Evolutionary conservation across 2,329 filamentous ascomycete species (phyloP).

Genomic region (Fragosphaeria purpurea): DNA sequence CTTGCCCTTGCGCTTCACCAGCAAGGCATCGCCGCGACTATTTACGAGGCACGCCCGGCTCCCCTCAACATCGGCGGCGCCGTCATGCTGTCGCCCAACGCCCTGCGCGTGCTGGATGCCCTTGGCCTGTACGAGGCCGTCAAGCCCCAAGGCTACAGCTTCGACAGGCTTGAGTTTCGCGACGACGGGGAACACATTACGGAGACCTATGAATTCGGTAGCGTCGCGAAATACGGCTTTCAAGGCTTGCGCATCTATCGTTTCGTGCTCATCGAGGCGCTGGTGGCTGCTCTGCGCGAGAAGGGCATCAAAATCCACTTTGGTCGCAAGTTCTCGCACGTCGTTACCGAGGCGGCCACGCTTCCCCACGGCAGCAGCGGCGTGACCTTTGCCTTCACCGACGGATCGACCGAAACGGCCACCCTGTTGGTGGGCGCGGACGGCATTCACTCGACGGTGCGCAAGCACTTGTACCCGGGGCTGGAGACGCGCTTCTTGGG

Average conservation of each 20-base stretch:
- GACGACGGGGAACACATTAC: constrained; percentile 22
- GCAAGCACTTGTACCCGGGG: constrained; percentile 37
- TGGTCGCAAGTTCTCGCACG: constrained; percentile 34
- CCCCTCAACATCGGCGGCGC: constrained; percentile 41
- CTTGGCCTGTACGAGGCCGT: constrained; percentile 39
- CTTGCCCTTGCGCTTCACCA: constrained; percentile 45
- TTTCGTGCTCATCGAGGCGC: constrained; percentile 37
- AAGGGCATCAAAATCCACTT: constrained; percentile 33
- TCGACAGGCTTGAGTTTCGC: constrained; percentile 38
- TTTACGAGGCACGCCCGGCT: constrained; percentile 40
- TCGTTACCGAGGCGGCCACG: constrained; percentile 28
- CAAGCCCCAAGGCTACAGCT: constrained; percentile 35
- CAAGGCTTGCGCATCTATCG: constrained; percentile 44
- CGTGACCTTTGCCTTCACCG: constrained; percentile 37
- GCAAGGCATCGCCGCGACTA: constrained; percentile 35
- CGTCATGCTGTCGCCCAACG: constrained; percentile 51
- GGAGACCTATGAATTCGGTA: constrained; percentile 38
- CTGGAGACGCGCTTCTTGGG: constrained; percentile 40
- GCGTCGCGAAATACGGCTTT: constrained; percentile 39
- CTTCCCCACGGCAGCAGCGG: constrained; percentile 8
- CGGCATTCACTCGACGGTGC: constrained; percentile 40
- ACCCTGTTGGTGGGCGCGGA: constrained; percentile 39
- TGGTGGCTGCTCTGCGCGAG: constrained; percentile 30
- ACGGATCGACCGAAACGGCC: constrained; percentile 31
- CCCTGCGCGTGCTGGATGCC: constrained; percentile 40